These are phyloP conservation scores for Rhizophlyctis rosea DNA, from an alignment of 192 early-diverging fungal species.

Conservation along the genomic window DNA sequence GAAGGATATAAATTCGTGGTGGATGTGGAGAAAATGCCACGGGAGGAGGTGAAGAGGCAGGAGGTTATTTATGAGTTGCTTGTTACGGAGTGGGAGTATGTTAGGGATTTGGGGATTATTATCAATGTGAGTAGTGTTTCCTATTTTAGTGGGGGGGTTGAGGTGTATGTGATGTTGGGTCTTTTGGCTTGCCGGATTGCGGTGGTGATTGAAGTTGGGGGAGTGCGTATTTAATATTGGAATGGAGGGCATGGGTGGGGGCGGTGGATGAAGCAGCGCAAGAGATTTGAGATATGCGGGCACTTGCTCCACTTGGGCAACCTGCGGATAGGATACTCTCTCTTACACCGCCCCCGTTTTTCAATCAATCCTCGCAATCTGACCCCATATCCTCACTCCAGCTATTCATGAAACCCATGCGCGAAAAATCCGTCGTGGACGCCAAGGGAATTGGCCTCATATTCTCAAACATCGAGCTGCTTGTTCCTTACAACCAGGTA, in stretches of 20 bases:
- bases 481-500: slow-evolving; percentile 45
- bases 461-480: slow-evolving; percentile 51
- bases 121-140: slow-evolving; percentile 55
- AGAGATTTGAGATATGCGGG: background rate
- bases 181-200: no score
- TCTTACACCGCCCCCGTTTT: no score
- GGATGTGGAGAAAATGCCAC: background rate
- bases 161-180: no score
- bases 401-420: slow-evolving; percentile 44
- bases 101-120: slow-evolving; percentile 79
- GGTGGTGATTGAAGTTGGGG: no score
- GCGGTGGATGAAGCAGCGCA: no score
- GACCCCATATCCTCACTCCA: slow-evolving; percentile 10
- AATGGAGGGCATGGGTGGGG: no score
- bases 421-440: slow-evolving; percentile 37
- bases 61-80: slow-evolving; percentile 95
- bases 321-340: no score
- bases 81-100: slow-evolving; percentile 87
- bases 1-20: no score
- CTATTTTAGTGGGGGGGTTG: background rate
- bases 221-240: no score
- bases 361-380: background rate
- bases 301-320: no score
- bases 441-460: slow-evolving; percentile 52
- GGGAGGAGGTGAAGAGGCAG: slow-evolving; percentile 76